phyloP scores from a whole-genome alignment of 1,284 basidiomycete species.

The Waitea zeae region DNA sequence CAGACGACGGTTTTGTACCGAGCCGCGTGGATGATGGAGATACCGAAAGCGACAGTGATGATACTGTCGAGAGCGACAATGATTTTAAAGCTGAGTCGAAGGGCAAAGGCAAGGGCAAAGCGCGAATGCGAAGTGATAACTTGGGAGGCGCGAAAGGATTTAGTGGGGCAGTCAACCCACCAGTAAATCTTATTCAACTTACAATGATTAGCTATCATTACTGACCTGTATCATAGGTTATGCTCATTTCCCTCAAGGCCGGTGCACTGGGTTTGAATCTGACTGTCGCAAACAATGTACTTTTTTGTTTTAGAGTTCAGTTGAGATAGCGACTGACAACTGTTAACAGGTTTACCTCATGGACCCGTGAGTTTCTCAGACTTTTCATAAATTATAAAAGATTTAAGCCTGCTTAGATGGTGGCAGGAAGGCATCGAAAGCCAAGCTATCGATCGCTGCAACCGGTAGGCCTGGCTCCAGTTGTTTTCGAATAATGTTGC shows the following conservation, averaged over 20 bases:
- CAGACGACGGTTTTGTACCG: no score
- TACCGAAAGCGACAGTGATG: slow-evolving; percentile 21
- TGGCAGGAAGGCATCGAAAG: slow-evolving; percentile 83
- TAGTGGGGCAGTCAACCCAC: no score
- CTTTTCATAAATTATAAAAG: no score
- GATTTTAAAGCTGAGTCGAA: slow-evolving; percentile 16
- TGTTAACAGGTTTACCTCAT: slow-evolving; percentile 18
- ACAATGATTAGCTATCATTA: slow-evolving; percentile 18
- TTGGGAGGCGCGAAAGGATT: background rate
- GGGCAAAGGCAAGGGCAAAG: slow-evolving; percentile 20
- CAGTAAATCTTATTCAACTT: background rate
- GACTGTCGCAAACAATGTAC: slow-evolving; percentile 82
- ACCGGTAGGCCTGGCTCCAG: slow-evolving; percentile 22
- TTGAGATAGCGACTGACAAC: background rate
- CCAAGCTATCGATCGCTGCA: slow-evolving; percentile 75
- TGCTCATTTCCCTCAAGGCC: slow-evolving; percentile 77
- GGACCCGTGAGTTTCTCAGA: slow-evolving; percentile 61
- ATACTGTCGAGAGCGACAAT: slow-evolving; percentile 11
- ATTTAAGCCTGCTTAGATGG: slow-evolving; percentile 30
- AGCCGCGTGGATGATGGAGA: no score
- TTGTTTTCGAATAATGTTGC: slow-evolving; percentile 1
- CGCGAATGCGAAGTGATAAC: slow-evolving; percentile 8
- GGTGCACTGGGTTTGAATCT: slow-evolving; percentile 78
- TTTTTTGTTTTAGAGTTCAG: slow-evolving; percentile 45
- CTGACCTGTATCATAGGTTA: slow-evolving; percentile 66